Conservation (phyloP, 352 stramenopile species). For the Elongisporangium senticosum region DNA sequence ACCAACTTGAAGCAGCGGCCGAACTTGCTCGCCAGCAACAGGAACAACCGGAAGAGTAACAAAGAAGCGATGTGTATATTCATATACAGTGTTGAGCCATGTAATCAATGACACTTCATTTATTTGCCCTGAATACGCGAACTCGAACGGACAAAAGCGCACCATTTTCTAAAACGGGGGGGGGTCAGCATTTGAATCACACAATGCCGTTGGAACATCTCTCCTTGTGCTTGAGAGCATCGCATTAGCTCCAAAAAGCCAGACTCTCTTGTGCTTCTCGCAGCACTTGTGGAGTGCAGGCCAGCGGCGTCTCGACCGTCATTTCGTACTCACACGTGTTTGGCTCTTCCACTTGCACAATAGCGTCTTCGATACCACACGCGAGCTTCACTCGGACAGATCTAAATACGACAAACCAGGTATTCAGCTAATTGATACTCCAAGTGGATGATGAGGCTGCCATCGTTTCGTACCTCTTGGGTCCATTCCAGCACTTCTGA, state of each 20-base stretch:
- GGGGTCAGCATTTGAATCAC: no score
- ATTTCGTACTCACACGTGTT: slow-evolving; percentile 92
- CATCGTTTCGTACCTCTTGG: slow-evolving; percentile 36
- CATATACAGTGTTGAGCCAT: not conserved
- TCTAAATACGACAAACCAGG: slow-evolving; percentile 6
- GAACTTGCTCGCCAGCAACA: slow-evolving; percentile 36
- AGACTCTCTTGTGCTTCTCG: slow-evolving; percentile 35
- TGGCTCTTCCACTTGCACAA: slow-evolving; percentile 89
- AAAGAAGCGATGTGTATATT: not conserved
- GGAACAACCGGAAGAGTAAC: slow-evolving; percentile 17
- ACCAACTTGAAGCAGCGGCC: slow-evolving; percentile 37
- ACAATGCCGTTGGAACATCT: no score
- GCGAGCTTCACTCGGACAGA: slow-evolving; percentile 69
- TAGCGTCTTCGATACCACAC: slow-evolving; percentile 75
- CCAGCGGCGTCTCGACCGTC: slow-evolving; percentile 53
- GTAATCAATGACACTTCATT: not conserved
- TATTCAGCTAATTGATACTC: not conserved
- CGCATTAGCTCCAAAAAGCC: slow-evolving; percentile 32
- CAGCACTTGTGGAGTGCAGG: slow-evolving; percentile 48
- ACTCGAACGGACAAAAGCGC: no score
- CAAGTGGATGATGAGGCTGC: not conserved
- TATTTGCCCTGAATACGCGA: not conserved
- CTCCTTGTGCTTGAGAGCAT: not conserved
- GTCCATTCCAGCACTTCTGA: slow-evolving; percentile 90
- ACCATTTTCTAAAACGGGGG: no score